Evolutionary conservation across 2,329 filamentous ascomycete species (phyloP).

Genomic region (Phoma sp.): DNA sequence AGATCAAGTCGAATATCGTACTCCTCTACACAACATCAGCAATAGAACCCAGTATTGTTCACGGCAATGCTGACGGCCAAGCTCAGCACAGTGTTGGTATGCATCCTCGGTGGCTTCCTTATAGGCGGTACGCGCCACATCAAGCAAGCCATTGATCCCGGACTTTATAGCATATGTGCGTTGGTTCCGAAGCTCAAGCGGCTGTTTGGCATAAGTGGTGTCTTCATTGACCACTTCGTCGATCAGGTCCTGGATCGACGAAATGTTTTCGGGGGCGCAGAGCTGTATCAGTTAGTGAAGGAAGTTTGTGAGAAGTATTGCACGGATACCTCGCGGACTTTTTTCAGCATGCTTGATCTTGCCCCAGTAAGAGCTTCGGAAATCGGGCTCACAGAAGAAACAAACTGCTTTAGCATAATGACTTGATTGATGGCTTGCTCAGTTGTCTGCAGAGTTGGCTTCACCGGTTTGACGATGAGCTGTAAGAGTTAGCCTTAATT

Average conservation of each 20-base stretch:
- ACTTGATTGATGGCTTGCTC: constrained; percentile 88
- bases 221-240: constrained; percentile 78
- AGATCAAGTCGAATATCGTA: constrained; percentile 69
- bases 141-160: constrained; percentile 83
- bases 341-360: constrained; percentile 68
- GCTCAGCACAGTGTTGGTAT: constrained; percentile 70
- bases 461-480: constrained; percentile 77
- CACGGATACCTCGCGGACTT: constrained; percentile 66
- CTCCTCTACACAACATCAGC: constrained; percentile 44
- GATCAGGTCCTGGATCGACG: constrained; percentile 70
- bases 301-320: constrained; percentile 1
- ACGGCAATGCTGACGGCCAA: constrained; percentile 64
- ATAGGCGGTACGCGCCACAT: constrained; percentile 87
- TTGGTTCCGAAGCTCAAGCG: constrained; percentile 88
- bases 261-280: constrained; percentile 70
- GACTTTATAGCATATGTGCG: constrained; percentile 89
- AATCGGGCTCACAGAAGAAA: constrained; percentile 71
- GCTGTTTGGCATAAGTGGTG: constrained; percentile 76
- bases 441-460: constrained; percentile 70
- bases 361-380: constrained; percentile 72
- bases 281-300: constrained; percentile 51
- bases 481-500: constrained; percentile 49
- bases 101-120: constrained; percentile 86
- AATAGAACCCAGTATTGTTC: neutral
- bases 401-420: constrained; percentile 84